These are phyloP conservation scores for Rhodotorula paludigena DNA, from an alignment of 768 basidiomycete species.

Conservation along the genomic window DNA sequence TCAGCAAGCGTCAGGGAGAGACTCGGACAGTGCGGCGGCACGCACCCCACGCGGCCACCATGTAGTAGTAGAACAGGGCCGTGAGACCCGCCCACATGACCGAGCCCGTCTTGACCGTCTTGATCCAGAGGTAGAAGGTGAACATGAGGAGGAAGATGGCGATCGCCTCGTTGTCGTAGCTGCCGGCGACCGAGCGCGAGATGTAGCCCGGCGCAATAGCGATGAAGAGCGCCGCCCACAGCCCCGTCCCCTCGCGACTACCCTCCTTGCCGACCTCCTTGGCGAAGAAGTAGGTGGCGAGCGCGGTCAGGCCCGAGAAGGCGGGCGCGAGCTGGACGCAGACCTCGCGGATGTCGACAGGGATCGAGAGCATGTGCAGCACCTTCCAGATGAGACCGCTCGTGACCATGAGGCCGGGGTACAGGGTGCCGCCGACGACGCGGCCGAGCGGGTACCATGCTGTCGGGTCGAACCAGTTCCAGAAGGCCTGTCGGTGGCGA, in stretches of 20 bases:
- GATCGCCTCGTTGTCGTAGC: slow-evolving; percentile 99
- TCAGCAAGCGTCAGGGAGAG: not conserved
- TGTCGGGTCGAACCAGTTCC: slow-evolving; percentile 99
- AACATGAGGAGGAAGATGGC: slow-evolving; percentile 99
- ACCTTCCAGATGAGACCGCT: slow-evolving; percentile 93
- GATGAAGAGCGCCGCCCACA: slow-evolving; percentile 96
- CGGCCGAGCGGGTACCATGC: slow-evolving; percentile 99
- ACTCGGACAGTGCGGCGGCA: slow-evolving; percentile 17
- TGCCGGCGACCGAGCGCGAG: slow-evolving; percentile 96
- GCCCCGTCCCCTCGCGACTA: slow-evolving; percentile 76
- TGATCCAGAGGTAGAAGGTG: slow-evolving; percentile 96
- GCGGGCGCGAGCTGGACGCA: slow-evolving; percentile 96
- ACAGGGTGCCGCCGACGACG: slow-evolving; percentile 96
- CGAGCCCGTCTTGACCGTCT: slow-evolving; percentile 87
- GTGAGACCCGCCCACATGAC: slow-evolving; percentile 84
- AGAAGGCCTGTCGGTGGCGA: slow-evolving; percentile 70
- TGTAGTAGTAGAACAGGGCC: slow-evolving; percentile 98
- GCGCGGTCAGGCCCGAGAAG: slow-evolving; percentile 93
- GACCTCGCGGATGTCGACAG: slow-evolving; percentile 94
- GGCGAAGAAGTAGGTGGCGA: slow-evolving; percentile 58
- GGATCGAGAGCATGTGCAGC: slow-evolving; percentile 79
- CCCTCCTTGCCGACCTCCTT: slow-evolving; percentile 63
- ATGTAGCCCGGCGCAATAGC: slow-evolving; percentile 97
- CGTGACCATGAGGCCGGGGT: slow-evolving; percentile 97
- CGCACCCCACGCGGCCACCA: slow-evolving; percentile 99